Base-by-base conservation (phyloP, 495 filamentous ascomycete genomes). In the Poronia punctata region DNA sequence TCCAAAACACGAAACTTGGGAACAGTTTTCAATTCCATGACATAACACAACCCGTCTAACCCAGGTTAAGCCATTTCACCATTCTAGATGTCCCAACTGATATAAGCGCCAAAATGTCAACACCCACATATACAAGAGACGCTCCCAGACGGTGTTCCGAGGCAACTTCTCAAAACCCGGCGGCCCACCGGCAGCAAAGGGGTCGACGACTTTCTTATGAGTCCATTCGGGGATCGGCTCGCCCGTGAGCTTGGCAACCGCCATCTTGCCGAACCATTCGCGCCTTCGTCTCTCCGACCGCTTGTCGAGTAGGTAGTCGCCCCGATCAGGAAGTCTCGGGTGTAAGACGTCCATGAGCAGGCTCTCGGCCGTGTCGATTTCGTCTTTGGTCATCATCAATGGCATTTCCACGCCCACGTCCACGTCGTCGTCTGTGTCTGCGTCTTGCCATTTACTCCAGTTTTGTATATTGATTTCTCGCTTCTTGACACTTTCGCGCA, bases 121-220 rank as follows among this genome's bases (percentile, higher is more conserved):
- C 0, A 30, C 17, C 25, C 25, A 39, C 26, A 38, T 39, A 22
- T 39, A 39, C 37, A 28, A 19, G 6, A 39, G 18, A 4, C 26
- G 37, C 1, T 39, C 37, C 36, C 37, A 39, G 3, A 18, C 8
- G 14, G 37, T 29, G 16, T 10, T 10, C 5, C 10, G 11, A 17
- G 25, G 16, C 17, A 39, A 18, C 11, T 10, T 7, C 18, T 30
- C 5, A 16, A 17, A 39, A 19, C 18, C 16, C 1, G 37, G 37
- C 26, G 37, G 35, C 8, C 37, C 37, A 9, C 37, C 26, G 16
- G 24, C 25, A 5, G 4, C 1, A 19, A 39, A 28, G 4, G 35
- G 26, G 10, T 39, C 11, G n/a, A 30, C 26, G 25, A 39, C 16
- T 15, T 9, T 29, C 26, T 20, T 28, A 19, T 30, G n/a, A 10